These are phyloP conservation scores for Metrosideros polymorpha DNA, from an alignment of 441 rosid species.

Conservation along the genomic window DNA sequence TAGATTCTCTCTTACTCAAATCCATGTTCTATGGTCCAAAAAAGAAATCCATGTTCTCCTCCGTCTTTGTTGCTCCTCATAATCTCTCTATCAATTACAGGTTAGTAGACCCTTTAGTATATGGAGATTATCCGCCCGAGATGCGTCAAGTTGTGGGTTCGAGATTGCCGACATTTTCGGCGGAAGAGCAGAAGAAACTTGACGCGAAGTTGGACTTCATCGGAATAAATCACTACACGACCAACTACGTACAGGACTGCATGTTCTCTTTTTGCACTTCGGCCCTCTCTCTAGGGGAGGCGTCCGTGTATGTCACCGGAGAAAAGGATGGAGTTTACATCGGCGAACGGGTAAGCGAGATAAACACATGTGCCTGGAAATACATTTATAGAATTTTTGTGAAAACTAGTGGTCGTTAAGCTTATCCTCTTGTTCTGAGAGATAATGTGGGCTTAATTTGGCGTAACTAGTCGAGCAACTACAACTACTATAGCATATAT, in stretches of 20 bases:
- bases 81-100: neutral
- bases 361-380: neutral
- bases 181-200: neutral
- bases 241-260: neutral
- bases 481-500: neutral
- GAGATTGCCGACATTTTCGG: neutral
- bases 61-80: neutral
- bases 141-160: conserved; percentile 3
- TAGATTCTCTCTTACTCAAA: neutral
- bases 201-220: neutral
- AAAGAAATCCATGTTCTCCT: neutral
- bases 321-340: conserved; percentile 3
- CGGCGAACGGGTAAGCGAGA: neutral
- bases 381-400: neutral
- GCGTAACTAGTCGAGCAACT: neutral
- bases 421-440: neutral
- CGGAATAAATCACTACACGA: conserved; percentile 7
- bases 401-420: neutral
- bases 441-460: neutral
- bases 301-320: neutral
- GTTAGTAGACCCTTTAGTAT: conserved; percentile 3
- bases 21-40: neutral
- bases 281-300: neutral
- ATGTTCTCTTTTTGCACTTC: neutral
- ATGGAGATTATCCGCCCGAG: conserved; percentile 8